Percentiles rank a stretch among this genome's conserved stretches.
These are phyloP conservation scores for Leucogyrophana mollusca DNA, from an alignment of 768 basidiomycete genomes.

Conservation along the genomic window DNA sequence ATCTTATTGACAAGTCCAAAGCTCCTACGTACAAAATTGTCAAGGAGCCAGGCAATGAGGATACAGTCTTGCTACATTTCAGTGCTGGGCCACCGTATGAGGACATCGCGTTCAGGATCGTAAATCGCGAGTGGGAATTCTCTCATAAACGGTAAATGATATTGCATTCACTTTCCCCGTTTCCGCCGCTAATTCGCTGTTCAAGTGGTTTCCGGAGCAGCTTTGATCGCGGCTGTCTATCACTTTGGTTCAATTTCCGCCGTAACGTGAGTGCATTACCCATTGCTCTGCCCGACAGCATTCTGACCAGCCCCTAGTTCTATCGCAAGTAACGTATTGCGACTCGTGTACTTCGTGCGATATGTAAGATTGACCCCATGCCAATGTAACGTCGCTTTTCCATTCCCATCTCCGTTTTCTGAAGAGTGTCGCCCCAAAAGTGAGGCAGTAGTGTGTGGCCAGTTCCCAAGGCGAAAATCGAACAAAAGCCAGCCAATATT, in stretches of 20 bases:
- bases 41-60: constrained; percentile 92
- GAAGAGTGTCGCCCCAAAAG: constrained; percentile 1
- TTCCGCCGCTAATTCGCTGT: constrained; percentile 11
- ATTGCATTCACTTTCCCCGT: constrained; percentile 10
- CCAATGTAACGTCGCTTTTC: constrained; percentile 28
- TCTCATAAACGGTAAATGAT: constrained; percentile 83
- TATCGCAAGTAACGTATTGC: constrained; percentile 64
- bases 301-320: constrained; percentile 47
- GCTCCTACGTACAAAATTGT: constrained; percentile 96
- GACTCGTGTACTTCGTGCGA: constrained; percentile 14
- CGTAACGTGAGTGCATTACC: constrained; percentile 68
- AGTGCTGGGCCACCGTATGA: constrained; percentile 98
- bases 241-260: constrained; percentile 95
- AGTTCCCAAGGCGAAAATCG: too few relatives aligned
- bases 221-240: constrained; percentile 95
- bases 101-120: constrained; percentile 97
- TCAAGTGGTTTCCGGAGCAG: constrained; percentile 91
- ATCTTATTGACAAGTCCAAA: constrained; percentile 97
- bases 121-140: constrained; percentile 98
- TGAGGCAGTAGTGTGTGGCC: too few relatives aligned
- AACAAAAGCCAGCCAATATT: too few relatives aligned
- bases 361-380: constrained; percentile 18
- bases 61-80: constrained; percentile 91
- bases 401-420: constrained; percentile 13
- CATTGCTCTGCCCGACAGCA: constrained; percentile 9